Evolutionary conservation across 805 yeast species (phyloP), one percentile per base, ranked within the genome.

Genomic region (Sugiyamaella floridensis): DNA sequence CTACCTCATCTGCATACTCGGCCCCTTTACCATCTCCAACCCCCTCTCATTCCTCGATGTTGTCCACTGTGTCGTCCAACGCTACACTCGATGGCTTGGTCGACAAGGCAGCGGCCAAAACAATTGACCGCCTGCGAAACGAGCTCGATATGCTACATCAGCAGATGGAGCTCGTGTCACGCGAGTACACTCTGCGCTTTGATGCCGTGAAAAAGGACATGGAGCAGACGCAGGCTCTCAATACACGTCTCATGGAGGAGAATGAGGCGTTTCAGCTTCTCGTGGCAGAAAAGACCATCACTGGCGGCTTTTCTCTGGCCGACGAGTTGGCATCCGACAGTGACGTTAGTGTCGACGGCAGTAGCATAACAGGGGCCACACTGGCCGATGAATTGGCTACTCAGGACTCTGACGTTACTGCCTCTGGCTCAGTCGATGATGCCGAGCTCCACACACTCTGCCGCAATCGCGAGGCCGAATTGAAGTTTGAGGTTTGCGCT

Each of bases 211-310:
- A 56, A 40, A 54, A 55, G n/a, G 70, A 67, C 56, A 37, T 58
- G 47, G 56, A 53, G 19, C 55, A 58, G 40, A 42, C 58, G n/a
- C 53, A 57, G 34, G 55, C 49, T 20, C 42, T 61, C 47, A 62
- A 62, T 48, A 32, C 26, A 14, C 57, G 69, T 3, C 60, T 68
- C 8, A 56, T 55, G 49, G 68, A 67, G 48, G 71, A 67, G 53
- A 69, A 67, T 55, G 70, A 68, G 48, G 55, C 57, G 37, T 62
- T 67, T 53, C 71, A 67, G 55, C 48, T 63, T 48, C 55, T 69
- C 34, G 54, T 69, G 9, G 64, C 68, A 14, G 70, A 66, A 47
- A 66, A 60, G 48, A 64, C 69, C 7, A 61, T 69, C 19, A 43
- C 51, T 49, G 63, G 60, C 22, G 64, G 60, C 15, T 49, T 52